Conservation (phyloP, 2,329 filamentous ascomycete species). For the Talaromyces sp. region DNA sequence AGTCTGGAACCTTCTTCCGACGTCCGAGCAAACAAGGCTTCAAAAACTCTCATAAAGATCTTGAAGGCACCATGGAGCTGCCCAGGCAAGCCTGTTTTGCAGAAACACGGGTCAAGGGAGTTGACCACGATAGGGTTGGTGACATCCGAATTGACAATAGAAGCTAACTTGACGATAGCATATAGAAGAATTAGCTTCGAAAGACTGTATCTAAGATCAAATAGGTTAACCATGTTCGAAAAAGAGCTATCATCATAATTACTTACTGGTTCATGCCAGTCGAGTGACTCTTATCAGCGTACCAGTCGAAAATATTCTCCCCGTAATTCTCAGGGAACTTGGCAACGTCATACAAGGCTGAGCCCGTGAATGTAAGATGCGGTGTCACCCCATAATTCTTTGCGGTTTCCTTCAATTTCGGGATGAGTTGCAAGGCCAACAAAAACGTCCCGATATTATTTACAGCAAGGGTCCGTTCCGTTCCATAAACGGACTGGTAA, state of each 20-base stretch:
- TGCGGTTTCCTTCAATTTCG: conserved; percentile 3
- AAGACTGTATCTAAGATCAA: neutral
- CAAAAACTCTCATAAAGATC: neutral
- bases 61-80: neutral
- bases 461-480: conserved; percentile 1
- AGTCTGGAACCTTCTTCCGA: neutral
- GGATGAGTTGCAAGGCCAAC: neutral
- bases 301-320: neutral
- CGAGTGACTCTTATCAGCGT: neutral
- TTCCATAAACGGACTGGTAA: neutral
- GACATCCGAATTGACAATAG: neutral
- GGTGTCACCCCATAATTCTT: neutral
- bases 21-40: neutral
- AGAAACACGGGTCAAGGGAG: neutral
- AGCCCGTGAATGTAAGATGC: conserved; percentile 6
- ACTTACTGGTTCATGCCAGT: neutral
- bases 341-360: conserved; percentile 6
- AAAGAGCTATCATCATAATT: neutral
- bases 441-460: neutral
- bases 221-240: neutral
- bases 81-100: neutral
- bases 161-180: neutral
- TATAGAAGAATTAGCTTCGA: neutral
- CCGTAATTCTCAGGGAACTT: neutral
- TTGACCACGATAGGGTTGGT: neutral